Evolutionary conservation across 2,329 filamentous ascomycete genomes (phyloP), one percentile per base, ranked within the genome.

Genomic region (Coniochaeta ligniaria): DNA sequence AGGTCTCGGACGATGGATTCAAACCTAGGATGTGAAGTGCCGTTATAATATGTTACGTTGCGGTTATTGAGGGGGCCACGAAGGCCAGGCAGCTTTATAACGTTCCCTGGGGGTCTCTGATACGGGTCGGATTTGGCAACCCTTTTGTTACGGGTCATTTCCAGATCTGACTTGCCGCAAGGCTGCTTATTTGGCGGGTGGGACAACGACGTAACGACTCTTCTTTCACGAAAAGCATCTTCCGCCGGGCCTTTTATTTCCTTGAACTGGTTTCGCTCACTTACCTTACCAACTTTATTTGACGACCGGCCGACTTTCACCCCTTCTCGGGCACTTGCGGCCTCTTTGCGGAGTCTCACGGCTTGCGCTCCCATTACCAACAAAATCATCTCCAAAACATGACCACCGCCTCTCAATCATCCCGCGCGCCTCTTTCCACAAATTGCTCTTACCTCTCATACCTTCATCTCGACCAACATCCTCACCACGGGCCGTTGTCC

Each of bases 101-200:
- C n/a, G 35, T 36, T 36, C 28, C 36, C 64, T 70, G 66, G 66
- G 68, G 67, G 64, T 67, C 71, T 72, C 70, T 72, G 72, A 75
- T 75, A 79, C 77, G 75, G 73, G 75, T 78, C 75, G 73, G 75
- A 78, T 80, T 80, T 78, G 78, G 78, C 76, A 76, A 75, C 73
- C 75, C 74, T 75, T 72, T 70, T 71, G 74, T 66, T 71, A 72
- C 71, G 73, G 78, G 75, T 72, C 68, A 71, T 74, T 74, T 75
- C 76, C 81, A 85, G 82, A 85, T 83, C 78, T 83, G 78, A 79
- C 78, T 81, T 83, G 82, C 82, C 82, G 81, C 82, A 78, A 86
- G 82, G 83, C 83, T 83, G 73, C 75, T 74, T 75, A 74, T 75
- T 77, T 73, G 73, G 75, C 75, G 74, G 74, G 75, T 72, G 67